phyloP scores from a whole-genome alignment of 441 rosid species.

The Bocquillonia castaneifolia region DNA sequence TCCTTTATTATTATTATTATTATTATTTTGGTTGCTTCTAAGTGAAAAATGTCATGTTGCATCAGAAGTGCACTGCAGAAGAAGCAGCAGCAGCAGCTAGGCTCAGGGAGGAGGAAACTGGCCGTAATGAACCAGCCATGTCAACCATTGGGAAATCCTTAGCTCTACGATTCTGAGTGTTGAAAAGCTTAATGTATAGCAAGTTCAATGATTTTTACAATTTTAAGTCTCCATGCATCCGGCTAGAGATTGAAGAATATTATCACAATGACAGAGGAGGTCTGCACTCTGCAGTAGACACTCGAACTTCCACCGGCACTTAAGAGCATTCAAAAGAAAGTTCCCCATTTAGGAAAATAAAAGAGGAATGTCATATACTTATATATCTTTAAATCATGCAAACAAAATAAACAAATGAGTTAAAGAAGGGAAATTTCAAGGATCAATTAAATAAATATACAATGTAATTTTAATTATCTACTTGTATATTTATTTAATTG shows the following conservation, averaged over 20 bases:
- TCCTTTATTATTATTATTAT: not conserved
- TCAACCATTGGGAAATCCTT: not conserved
- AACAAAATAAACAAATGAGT: not conserved
- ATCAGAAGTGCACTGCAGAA: not conserved
- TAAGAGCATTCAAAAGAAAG: not conserved
- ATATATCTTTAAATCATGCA: not conserved
- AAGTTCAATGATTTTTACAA: not conserved
- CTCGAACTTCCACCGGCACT: not conserved
- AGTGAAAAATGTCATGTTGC: not conserved
- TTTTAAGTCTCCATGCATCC: not conserved
- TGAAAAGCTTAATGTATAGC: not conserved
- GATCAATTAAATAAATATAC: too few species aligned
- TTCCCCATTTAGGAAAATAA: not conserved
- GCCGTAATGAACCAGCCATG: not conserved
- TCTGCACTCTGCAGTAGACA: not conserved
- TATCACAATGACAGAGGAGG: not conserved
- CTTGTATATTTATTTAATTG: too few species aligned
- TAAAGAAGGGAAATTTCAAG: too few species aligned
- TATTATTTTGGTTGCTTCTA: not conserved
- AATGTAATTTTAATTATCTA: too few species aligned
- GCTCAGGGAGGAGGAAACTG: not conserved
- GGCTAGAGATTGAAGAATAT: not conserved
- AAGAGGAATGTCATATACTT: not conserved
- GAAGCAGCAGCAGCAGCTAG: not conserved
- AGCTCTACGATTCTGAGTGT: not conserved